A percentile compares a stretch with the other conserved stretches of the same genome.
Conservation (phyloP, 352 stramenopile species). For the Globisporangium middletonii region DNA sequence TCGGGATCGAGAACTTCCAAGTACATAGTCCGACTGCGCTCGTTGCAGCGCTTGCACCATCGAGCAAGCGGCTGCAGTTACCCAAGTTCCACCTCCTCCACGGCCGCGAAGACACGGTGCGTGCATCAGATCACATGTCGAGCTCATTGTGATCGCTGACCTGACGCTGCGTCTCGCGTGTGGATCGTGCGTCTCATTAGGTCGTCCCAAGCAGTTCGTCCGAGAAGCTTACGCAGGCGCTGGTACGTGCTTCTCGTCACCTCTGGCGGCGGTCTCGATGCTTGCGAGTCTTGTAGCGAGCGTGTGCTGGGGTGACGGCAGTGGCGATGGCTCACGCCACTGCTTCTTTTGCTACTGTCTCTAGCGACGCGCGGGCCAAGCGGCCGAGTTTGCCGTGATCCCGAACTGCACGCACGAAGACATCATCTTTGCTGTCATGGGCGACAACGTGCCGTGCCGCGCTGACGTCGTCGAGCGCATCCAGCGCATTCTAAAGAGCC, state of each 20-base stretch:
- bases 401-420: constrained; percentile 53
- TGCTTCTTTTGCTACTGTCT: neutral
- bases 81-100: constrained; percentile 57
- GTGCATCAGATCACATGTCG: neutral
- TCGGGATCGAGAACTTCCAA: constrained; percentile 50
- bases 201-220: constrained; percentile 57
- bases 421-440: constrained; percentile 65
- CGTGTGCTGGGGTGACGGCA: neutral
- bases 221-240: constrained; percentile 33
- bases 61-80: constrained; percentile 29
- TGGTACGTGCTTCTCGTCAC: constrained; percentile 26
- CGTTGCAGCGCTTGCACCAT: constrained; percentile 17
- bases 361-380: constrained; percentile 36
- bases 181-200: constrained; percentile 15
- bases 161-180: neutral
- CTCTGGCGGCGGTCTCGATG: too few species aligned
- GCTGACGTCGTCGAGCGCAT: constrained; percentile 30
- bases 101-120: constrained; percentile 40
- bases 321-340: too few species aligned
- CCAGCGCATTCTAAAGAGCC: constrained; percentile 28
- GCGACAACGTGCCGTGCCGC: constrained; percentile 44
- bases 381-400: constrained; percentile 35
- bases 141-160: neutral
- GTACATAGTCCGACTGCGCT: constrained; percentile 43
- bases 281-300: neutral